Percentiles rank a stretch among this genome's conserved stretches.
Conservation (phyloP, 2,329 filamentous ascomycete species). For the Sclerotinia borealis region DNA sequence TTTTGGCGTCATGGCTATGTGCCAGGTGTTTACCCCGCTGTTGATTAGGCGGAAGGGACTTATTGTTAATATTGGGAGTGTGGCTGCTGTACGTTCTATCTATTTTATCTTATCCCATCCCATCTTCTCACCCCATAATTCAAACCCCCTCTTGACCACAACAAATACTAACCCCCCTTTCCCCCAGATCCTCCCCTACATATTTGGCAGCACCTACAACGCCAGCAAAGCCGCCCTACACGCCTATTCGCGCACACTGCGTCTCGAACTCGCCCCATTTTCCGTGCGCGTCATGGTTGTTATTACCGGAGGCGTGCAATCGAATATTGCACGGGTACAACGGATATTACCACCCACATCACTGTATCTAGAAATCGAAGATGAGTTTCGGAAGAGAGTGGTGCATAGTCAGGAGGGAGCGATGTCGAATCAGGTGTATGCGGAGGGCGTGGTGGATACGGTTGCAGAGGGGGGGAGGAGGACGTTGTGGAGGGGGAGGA, state of each 20-base stretch:
- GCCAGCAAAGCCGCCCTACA: slow-evolving; percentile 72
- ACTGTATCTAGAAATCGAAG: slow-evolving; percentile 23
- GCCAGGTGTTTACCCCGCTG: slow-evolving; percentile 35
- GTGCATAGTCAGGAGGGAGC: slow-evolving; percentile 24
- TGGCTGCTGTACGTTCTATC: slow-evolving; percentile 33
- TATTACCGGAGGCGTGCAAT: slow-evolving; percentile 25
- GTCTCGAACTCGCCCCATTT: slow-evolving; percentile 28
- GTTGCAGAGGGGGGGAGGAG: slow-evolving; percentile 19
- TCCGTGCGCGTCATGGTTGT: slow-evolving; percentile 26
- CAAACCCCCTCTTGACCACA: neutral
- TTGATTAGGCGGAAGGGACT: slow-evolving; percentile 29
- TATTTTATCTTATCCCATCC: neutral
- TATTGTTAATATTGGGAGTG: slow-evolving; percentile 27
- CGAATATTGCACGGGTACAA: slow-evolving; percentile 19
- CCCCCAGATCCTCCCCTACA: slow-evolving; percentile 65
- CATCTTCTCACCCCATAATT: neutral
- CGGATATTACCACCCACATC: slow-evolving; percentile 16
- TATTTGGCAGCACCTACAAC: slow-evolving; percentile 84
- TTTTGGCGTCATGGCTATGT: slow-evolving; percentile 39
- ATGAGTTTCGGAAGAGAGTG: slow-evolving; percentile 19
- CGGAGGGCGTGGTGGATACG: slow-evolving; percentile 24
- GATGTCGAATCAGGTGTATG: slow-evolving; percentile 24
- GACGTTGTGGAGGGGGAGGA: slow-evolving; percentile 25
- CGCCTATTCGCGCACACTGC: slow-evolving; percentile 20
- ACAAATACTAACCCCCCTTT: neutral